phyloP scores from a whole-genome alignment of 2,329 filamentous ascomycete species.

The Ophiostoma tasmaniense region DNA sequence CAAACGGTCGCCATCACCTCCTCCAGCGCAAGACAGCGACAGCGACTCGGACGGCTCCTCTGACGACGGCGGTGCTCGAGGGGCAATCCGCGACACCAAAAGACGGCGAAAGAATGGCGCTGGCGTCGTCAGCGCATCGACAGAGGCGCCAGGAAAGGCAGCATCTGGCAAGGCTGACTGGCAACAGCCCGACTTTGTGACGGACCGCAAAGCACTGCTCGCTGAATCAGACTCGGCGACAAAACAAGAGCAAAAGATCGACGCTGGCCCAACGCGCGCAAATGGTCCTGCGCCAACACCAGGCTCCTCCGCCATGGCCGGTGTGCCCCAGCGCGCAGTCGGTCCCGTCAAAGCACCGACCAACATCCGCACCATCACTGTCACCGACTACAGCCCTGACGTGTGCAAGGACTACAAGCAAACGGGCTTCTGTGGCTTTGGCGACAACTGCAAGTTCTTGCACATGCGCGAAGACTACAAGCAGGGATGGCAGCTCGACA shows the following conservation, averaged over 20 bases:
- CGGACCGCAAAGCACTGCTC: constrained; percentile 55
- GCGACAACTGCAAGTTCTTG: constrained; percentile 74
- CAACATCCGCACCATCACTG: constrained; percentile 83
- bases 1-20: constrained; percentile 72
- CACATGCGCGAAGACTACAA: constrained; percentile 73
- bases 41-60: constrained; percentile 60
- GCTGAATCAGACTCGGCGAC: constrained; percentile 76
- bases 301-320: constrained; percentile 3
- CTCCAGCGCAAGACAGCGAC: constrained; percentile 51
- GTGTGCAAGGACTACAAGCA: constrained; percentile 71
- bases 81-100: constrained; percentile 62
- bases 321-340: constrained; percentile 39
- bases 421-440: constrained; percentile 54
- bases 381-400: constrained; percentile 84
- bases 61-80: constrained; percentile 43
- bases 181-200: constrained; percentile 33
- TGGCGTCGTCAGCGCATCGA: constrained; percentile 31
- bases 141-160: constrained; percentile 21
- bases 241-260: constrained; percentile 45
- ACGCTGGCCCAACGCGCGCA: constrained; percentile 32
- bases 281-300: constrained; percentile 4
- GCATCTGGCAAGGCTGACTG: background rate
- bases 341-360: constrained; percentile 82
- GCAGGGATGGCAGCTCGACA: constrained; percentile 90
- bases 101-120: constrained; percentile 56